Percentiles rank a stretch among this genome's conserved stretches.
Evolutionary conservation across 768 basidiomycete species (phyloP).

Genomic region (Boletales sp.): DNA sequence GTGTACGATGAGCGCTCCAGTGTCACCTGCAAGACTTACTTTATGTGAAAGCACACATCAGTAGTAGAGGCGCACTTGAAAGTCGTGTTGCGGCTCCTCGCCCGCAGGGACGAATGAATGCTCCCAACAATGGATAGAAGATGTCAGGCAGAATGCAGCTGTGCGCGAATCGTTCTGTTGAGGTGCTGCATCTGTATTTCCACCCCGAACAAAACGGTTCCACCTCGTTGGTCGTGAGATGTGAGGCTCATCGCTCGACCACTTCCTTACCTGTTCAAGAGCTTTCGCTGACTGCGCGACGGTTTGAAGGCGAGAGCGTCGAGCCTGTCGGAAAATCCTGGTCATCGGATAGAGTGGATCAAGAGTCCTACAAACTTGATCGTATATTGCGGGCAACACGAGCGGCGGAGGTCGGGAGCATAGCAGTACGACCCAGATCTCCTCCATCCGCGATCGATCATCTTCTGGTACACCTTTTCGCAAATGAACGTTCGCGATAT

Average conservation of each 20-base stretch:
- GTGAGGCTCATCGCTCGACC: neutral
- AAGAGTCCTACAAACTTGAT: conserved; percentile 59
- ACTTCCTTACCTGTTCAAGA: conserved; percentile 57
- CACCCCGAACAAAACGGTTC: conserved; percentile 60
- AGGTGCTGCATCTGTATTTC: conserved; percentile 20
- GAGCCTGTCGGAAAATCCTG: conserved; percentile 42
- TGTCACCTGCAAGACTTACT: conserved; percentile 46
- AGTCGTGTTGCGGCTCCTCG: conserved; percentile 44
- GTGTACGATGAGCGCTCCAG: conserved; percentile 77
- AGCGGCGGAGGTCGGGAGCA: conserved; percentile 74
- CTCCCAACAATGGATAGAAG: conserved; percentile 59
- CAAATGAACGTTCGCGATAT: neutral
- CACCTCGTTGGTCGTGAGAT: conserved; percentile 43
- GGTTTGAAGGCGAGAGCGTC: conserved; percentile 65
- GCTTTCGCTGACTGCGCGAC: conserved; percentile 70
- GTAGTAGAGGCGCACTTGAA: conserved; percentile 46
- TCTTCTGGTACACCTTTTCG: conserved; percentile 66
- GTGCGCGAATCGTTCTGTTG: conserved; percentile 10
- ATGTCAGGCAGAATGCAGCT: conserved; percentile 37
- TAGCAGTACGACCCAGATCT: conserved; percentile 83
- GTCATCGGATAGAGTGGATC: conserved; percentile 5
- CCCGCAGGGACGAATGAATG: conserved; percentile 25
- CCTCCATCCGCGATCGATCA: conserved; percentile 86
- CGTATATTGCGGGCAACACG: conserved; percentile 94
- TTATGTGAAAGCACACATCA: neutral